These are phyloP conservation scores for Tylopilus sp. DNA, from an alignment of 768 basidiomycete genomes.

Conservation along the genomic window DNA sequence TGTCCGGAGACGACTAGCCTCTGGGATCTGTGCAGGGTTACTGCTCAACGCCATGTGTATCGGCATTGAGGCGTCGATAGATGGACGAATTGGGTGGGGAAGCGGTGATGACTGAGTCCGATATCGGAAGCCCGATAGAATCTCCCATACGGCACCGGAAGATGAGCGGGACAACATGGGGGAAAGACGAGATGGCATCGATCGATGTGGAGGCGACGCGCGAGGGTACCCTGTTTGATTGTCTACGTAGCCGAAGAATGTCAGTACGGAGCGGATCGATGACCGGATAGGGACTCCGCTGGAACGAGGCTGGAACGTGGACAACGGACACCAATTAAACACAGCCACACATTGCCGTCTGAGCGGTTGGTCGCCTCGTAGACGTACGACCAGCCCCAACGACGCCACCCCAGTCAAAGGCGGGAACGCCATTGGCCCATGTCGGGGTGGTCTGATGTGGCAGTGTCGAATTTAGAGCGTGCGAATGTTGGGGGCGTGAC, in stretches of 20 bases:
- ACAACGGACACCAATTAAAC: too few relatives aligned
- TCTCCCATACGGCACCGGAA: background rate
- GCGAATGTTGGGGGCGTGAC: slow-evolving; percentile 30
- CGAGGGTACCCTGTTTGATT: background rate
- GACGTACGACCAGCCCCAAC: too few relatives aligned
- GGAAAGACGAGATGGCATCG: background rate
- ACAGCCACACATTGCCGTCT: too few relatives aligned
- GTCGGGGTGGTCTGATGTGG: slow-evolving; percentile 22
- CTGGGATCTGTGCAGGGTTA: too few relatives aligned
- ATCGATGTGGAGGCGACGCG: background rate
- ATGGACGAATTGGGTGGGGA: background rate
- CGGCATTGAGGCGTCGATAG: background rate
- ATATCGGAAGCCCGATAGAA: background rate
- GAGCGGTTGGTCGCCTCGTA: too few relatives aligned
- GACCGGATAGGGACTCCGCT: background rate
- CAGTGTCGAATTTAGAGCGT: slow-evolving; percentile 27
- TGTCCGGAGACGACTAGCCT: background rate
- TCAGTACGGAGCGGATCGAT: background rate
- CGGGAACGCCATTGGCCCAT: too few relatives aligned
- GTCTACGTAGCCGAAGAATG: background rate
- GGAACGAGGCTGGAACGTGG: slow-evolving; percentile 11
- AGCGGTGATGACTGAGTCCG: too few relatives aligned
- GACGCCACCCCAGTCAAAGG: too few relatives aligned
- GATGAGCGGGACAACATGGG: background rate
- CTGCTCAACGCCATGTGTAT: background rate